Percentiles rank a stretch among this genome's conserved stretches.
These are phyloP conservation scores for Ochromonadaceae sp. DNA, from an alignment of 352 stramenopile species.

Conservation along the genomic window DNA sequence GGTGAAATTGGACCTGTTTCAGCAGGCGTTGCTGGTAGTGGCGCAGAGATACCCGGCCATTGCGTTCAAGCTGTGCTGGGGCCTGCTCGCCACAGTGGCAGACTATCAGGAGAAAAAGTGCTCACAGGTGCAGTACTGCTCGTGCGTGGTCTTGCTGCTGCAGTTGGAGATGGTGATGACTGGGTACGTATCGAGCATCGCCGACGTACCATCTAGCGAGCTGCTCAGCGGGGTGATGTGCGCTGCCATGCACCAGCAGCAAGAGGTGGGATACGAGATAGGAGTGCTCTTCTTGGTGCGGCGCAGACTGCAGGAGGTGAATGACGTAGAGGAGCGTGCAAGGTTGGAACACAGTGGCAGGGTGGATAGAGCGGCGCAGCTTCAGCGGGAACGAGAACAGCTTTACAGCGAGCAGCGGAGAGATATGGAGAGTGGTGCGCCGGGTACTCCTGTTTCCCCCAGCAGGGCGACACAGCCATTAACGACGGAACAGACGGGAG, in stretches of 20 bases:
- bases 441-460: no score
- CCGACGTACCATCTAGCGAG: neutral
- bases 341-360: conserved; percentile 39
- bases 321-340: conserved; percentile 50
- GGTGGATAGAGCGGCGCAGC: conserved; percentile 13
- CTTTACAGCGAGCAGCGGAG: no score
- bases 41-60: conserved; percentile 62
- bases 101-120: conserved; percentile 45
- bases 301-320: conserved; percentile 44
- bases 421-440: no score
- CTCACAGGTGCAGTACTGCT: neutral
- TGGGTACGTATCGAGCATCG: neutral
- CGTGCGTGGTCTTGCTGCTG: neutral
- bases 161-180: conserved; percentile 8
- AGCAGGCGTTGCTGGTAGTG: conserved; percentile 63
- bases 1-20: conserved; percentile 68
- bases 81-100: conserved; percentile 59
- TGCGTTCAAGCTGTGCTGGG: conserved; percentile 57
- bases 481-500: no score
- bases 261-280: conserved; percentile 22
- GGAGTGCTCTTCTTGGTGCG: conserved; percentile 4
- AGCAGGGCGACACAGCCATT: no score
- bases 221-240: conserved; percentile 35
- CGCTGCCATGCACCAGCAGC: conserved; percentile 63
- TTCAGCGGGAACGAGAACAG: no score